Evolutionary conservation across 208 protist genomes (phyloP).

Genomic region (Sergeia podlipaevii): DNA sequence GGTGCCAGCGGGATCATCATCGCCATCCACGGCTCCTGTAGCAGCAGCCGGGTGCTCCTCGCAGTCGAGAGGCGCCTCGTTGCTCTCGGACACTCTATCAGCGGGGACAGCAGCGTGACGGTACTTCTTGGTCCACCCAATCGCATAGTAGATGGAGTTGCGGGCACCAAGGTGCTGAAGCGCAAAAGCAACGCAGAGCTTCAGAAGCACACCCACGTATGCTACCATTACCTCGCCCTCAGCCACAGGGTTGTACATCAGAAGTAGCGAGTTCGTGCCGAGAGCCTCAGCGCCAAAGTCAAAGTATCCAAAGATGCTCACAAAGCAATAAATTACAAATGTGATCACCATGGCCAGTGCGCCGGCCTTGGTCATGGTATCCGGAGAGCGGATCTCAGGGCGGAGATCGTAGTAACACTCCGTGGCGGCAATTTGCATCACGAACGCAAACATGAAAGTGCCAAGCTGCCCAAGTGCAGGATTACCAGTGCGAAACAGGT

Average conservation of each 20-base stretch:
- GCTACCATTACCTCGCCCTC: constrained; percentile 62
- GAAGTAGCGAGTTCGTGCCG: constrained; percentile 41
- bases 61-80: background rate
- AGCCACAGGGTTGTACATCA: constrained; percentile 53
- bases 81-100: background rate
- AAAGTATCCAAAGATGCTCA: constrained; percentile 74
- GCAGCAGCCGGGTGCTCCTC: constrained; percentile 1
- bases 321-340: constrained; percentile 59
- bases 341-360: constrained; percentile 51
- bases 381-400: constrained; percentile 24
- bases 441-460: constrained; percentile 58
- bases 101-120: background rate
- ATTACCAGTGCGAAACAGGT: constrained; percentile 57
- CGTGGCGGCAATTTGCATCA: constrained; percentile 18
- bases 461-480: constrained; percentile 72
- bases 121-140: constrained; percentile 38
- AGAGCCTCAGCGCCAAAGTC: constrained; percentile 54
- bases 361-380: constrained; percentile 38
- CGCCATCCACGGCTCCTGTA: constrained; percentile 2
- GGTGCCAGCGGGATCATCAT: constrained; percentile 12
- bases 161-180: constrained; percentile 59
- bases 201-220: constrained; percentile 68
- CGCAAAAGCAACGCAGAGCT: constrained; percentile 56
- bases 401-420: constrained; percentile 57
- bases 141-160: constrained; percentile 54